A percentile compares a stretch with the other conserved stretches of the same genome.
Conservation (phyloP, 306 rosid species). For the Gleditsia sinensis region DNA sequence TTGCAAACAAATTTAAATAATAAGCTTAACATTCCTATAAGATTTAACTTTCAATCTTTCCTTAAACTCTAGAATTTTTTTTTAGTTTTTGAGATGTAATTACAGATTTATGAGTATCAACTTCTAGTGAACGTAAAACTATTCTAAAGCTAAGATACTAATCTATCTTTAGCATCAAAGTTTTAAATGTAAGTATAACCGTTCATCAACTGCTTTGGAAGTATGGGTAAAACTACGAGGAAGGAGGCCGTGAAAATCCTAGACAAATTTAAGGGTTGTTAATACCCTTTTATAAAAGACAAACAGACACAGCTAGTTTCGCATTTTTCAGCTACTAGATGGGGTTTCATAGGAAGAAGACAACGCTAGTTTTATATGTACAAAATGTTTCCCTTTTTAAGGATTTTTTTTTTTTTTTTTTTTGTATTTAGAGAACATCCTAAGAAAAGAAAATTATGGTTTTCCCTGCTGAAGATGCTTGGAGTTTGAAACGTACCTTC, state of each 20-base stretch:
- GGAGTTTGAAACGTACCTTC: not conserved
- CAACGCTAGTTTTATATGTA: not conserved
- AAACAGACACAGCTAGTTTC: not conserved
- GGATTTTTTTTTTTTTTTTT: not conserved
- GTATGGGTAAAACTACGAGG: not conserved
- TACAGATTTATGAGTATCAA: not conserved
- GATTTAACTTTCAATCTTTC: not conserved
- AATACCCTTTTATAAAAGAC: not conserved
- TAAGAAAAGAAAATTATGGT: not conserved
- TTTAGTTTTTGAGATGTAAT: not conserved
- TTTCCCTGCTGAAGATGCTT: conserved; percentile 3
- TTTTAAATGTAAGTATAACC: no score
- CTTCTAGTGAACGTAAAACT: no score
- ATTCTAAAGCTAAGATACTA: no score
- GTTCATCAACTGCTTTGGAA: no score
- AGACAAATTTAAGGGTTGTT: not conserved
- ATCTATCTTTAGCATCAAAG: no score
- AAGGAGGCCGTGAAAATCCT: not conserved
- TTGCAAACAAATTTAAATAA: not conserved
- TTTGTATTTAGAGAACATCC: not conserved
- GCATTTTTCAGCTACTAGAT: not conserved
- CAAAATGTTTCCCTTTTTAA: not conserved
- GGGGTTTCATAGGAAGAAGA: not conserved
- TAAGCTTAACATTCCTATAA: not conserved
- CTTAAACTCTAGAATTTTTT: not conserved